phyloP scores from a whole-genome alignment of 2,329 filamentous ascomycete genomes.

The Clonostachys chloroleuca region DNA sequence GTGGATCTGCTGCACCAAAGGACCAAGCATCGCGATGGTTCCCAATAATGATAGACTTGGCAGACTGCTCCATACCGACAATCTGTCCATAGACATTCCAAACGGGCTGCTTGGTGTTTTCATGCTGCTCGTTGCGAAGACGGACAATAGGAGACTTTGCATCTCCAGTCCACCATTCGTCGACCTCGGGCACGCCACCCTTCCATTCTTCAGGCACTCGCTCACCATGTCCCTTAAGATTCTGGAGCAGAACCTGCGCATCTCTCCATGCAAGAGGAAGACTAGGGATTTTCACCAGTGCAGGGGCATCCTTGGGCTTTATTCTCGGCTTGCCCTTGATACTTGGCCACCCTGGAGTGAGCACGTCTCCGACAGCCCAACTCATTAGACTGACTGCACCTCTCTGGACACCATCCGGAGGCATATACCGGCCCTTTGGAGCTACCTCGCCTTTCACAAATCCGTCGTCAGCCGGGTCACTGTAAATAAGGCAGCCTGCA shows the following conservation, averaged over 20 bases:
- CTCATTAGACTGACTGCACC: constrained; percentile 77
- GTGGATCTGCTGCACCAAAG: constrained; percentile 81
- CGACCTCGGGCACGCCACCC: constrained; percentile 70
- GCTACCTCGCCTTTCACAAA: constrained; percentile 69
- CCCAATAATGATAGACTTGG: constrained; percentile 83
- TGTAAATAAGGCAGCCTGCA: constrained; percentile 86
- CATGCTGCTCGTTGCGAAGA: constrained; percentile 83
- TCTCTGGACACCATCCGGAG: constrained; percentile 76
- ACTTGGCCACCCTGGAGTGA: constrained; percentile 84
- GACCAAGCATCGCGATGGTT: constrained; percentile 94
- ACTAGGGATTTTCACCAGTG: constrained; percentile 80
- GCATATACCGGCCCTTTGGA: constrained; percentile 76
- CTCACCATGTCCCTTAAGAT: constrained; percentile 70
- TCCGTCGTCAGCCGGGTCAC: constrained; percentile 81
- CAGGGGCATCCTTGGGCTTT: constrained; percentile 64
- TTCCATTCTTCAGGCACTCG: constrained; percentile 67
- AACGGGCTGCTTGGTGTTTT: constrained; percentile 75
- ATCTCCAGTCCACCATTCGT: constrained; percentile 83
- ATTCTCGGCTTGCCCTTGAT: constrained; percentile 62
- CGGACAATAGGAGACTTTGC: constrained; percentile 70
- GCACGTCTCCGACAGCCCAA: constrained; percentile 84
- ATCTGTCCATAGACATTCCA: constrained; percentile 91
- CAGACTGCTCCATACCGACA: constrained; percentile 73
- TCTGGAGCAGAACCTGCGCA: constrained; percentile 73
- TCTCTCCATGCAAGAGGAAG: constrained; percentile 87